These are phyloP conservation scores for Penstemon newberryi DNA, from an alignment of 257 asterid genomes.

Conservation along the genomic window DNA sequence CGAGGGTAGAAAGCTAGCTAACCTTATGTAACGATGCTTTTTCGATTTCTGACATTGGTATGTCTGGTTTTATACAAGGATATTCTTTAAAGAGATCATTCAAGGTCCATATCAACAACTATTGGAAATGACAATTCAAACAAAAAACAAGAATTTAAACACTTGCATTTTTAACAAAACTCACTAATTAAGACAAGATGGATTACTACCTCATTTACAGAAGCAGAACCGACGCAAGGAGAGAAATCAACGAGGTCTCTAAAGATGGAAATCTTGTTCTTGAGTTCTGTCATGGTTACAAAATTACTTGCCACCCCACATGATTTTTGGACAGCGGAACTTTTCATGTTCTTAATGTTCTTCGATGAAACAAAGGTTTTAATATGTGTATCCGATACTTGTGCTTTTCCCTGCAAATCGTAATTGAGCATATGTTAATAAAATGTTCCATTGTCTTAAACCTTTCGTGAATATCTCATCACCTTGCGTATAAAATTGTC, in stretches of 20 bases:
- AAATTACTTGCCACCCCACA: conserved; percentile 49
- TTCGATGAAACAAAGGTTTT: conserved; percentile 37
- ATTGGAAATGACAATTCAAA: conserved; percentile 21
- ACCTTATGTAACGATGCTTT: conserved; percentile 65
- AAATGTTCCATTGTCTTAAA: neutral
- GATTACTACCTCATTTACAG: conserved; percentile 58
- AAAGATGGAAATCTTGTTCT: conserved; percentile 62
- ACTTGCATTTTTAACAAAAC: neutral
- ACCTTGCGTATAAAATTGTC: conserved; percentile 2
- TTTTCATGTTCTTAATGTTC: conserved; percentile 27
- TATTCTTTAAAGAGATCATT: conserved; percentile 57
- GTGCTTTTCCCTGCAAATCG: conserved; percentile 49
- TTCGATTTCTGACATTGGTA: conserved; percentile 43
- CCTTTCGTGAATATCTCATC: neutral
- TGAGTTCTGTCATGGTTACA: conserved; percentile 50
- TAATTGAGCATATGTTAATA: conserved; percentile 1
- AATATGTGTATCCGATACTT: conserved; percentile 23
- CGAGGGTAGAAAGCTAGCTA: neutral
- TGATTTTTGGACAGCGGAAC: conserved; percentile 37
- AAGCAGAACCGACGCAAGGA: conserved; percentile 67
- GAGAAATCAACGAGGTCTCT: conserved; percentile 82
- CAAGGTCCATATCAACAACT: conserved; percentile 72
- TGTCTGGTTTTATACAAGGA: conserved; percentile 41
- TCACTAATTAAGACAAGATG: neutral
- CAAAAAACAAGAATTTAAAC: conserved; percentile 1